These are phyloP conservation scores for Alternaria novae-zelandiae DNA, from an alignment of 2,329 filamentous ascomycete genomes.

Conservation along the genomic window DNA sequence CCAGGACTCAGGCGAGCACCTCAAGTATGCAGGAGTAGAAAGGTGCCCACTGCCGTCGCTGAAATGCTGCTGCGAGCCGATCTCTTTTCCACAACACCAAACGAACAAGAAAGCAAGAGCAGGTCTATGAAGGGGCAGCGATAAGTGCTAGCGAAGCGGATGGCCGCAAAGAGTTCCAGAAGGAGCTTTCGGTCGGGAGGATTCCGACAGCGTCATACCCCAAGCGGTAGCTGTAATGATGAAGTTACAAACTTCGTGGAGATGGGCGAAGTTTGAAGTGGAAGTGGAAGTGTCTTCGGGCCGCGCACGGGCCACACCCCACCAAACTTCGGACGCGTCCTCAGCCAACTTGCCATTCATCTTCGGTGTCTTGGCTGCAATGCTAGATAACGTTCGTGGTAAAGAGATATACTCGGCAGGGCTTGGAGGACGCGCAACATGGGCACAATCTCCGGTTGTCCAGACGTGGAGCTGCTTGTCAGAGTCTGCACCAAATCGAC, in stretches of 20 bases:
- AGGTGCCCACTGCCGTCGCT: neutral
- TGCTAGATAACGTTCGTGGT: neutral
- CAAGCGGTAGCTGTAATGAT: neutral
- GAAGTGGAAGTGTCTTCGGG: neutral
- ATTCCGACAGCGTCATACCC: neutral
- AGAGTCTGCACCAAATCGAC: neutral
- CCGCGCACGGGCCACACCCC: neutral
- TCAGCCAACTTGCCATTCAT: neutral
- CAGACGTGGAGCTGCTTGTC: neutral
- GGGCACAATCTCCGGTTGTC: neutral
- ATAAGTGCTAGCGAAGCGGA: neutral
- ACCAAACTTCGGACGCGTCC: neutral
- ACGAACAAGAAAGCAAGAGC: neutral
- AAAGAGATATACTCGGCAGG: neutral
- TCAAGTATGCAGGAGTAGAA: neutral
- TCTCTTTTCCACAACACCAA: neutral
- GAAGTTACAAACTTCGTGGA: neutral
- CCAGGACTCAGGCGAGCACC: neutral
- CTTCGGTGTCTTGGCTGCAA: neutral
- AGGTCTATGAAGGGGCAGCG: neutral
- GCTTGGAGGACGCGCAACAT: neutral
- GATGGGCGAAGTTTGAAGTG: neutral
- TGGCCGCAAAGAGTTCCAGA: neutral
- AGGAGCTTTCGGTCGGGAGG: neutral
- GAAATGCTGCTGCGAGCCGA: too few species aligned